phyloP scores from a whole-genome alignment of 768 basidiomycete species.

The Gymnopilus dilepis region DNA sequence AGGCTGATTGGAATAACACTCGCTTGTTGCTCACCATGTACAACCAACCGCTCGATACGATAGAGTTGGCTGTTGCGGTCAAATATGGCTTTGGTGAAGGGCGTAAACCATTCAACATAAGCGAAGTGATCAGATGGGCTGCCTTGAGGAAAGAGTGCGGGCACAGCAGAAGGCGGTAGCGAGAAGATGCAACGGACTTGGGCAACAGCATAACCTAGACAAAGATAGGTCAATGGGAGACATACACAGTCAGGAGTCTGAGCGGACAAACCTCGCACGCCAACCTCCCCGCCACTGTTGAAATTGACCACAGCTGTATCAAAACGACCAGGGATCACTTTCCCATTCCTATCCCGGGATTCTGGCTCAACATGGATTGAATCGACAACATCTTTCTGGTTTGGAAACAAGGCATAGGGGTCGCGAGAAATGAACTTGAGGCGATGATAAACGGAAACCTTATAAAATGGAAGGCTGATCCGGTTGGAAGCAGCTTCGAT shows the following conservation, averaged over 20 bases:
- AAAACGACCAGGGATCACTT: slow-evolving; percentile 32
- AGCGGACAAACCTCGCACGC: slow-evolving; percentile 14
- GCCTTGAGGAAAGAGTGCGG: neutral
- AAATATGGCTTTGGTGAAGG: slow-evolving; percentile 13
- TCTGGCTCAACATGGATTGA: slow-evolving; percentile 32
- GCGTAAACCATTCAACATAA: too few relatives aligned
- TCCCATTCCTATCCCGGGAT: slow-evolving; percentile 14
- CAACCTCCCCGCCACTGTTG: neutral
- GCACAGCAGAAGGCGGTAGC: slow-evolving; percentile 5
- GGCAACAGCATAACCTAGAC: slow-evolving; percentile 6
- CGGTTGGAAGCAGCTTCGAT: too few relatives aligned
- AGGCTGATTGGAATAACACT: slow-evolving; percentile 28
- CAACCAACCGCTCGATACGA: slow-evolving; percentile 22
- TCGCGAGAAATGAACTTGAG: neutral
- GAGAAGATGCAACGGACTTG: slow-evolving; percentile 17
- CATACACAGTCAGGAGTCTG: neutral
- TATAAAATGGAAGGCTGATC: too few relatives aligned
- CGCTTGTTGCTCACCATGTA: slow-evolving; percentile 17
- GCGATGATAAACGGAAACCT: too few relatives aligned
- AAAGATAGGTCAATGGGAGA: neutral
- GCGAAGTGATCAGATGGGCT: slow-evolving; percentile 15
- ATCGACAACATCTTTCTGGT: slow-evolving; percentile 24
- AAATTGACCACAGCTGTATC: slow-evolving; percentile 31
- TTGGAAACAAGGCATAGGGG: neutral
- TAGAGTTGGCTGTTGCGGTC: slow-evolving; percentile 30